Evolutionary conservation across 176 grass and related monocot species (phyloP).

Genomic region (Themeda triandra): DNA sequence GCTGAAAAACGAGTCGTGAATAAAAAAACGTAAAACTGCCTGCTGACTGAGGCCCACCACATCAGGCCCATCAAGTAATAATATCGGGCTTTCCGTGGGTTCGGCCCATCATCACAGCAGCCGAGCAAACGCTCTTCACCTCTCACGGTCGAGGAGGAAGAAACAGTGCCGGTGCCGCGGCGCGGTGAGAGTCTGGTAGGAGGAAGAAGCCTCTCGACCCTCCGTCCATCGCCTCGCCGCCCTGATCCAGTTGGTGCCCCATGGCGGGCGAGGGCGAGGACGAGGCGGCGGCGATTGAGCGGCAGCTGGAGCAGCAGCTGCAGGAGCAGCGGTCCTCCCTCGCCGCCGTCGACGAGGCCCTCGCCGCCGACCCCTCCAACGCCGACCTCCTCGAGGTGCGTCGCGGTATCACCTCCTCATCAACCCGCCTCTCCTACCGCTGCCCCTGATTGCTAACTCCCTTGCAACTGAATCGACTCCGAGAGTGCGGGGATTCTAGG

Average conservation of each 20-base stretch:
- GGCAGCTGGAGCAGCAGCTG: constrained; percentile 80
- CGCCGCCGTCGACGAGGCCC: constrained; percentile 76
- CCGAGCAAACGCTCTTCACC: too few relatives aligned
- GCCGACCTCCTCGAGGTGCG: constrained; percentile 67
- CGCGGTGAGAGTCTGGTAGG: neutral
- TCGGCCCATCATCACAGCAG: neutral
- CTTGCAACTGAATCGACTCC: neutral
- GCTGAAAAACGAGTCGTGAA: neutral
- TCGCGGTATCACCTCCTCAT: neutral
- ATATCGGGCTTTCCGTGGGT: neutral
- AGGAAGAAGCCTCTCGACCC: neutral
- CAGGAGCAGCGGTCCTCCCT: constrained; percentile 87
- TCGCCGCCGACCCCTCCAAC: constrained; percentile 68
- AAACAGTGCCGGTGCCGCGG: neutral
- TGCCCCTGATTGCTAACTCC: neutral
- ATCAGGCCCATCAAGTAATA: neutral
- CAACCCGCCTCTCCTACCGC: too few relatives aligned
- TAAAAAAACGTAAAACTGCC: neutral
- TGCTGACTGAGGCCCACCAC: neutral
- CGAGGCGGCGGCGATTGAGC: constrained; percentile 58
- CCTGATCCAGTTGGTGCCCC: neutral
- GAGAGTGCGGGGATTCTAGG: neutral
- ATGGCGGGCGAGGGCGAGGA: constrained; percentile 53
- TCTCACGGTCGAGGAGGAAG: neutral
- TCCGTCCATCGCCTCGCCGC: neutral